phyloP scores from a whole-genome alignment of 371 early-diverging fungal genomes.

The Mucor plumbeus region DNA sequence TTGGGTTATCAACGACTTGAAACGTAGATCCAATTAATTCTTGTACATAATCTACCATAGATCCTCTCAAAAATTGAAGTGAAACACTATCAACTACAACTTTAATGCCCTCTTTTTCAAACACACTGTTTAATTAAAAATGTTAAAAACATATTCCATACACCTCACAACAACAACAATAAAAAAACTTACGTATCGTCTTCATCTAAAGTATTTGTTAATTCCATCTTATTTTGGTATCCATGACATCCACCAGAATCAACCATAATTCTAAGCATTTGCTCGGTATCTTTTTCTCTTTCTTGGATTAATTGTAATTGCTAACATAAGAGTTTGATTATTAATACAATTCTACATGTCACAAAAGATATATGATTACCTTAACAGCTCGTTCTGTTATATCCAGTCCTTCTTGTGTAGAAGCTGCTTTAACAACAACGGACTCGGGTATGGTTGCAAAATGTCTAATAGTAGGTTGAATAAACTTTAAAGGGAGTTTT shows the following conservation, averaged over 20 bases:
- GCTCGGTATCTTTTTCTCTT: slow-evolving; percentile 60
- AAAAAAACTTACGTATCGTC: slow-evolving; percentile 71
- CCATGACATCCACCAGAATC: slow-evolving; percentile 98
- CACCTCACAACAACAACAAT: slow-evolving; percentile 6
- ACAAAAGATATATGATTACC: slow-evolving; percentile 25
- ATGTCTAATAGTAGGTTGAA: not conserved
- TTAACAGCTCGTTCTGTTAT: slow-evolving; percentile 50
- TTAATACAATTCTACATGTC: slow-evolving; percentile 6
- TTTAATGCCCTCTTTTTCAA: slow-evolving; percentile 83
- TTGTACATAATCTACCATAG: slow-evolving; percentile 87
- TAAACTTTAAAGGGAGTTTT: not conserved
- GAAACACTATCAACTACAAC: slow-evolving; percentile 85
- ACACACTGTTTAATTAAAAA: slow-evolving; percentile 59
- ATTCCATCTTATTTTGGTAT: slow-evolving; percentile 90
- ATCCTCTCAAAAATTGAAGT: slow-evolving; percentile 85
- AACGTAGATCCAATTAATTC: slow-evolving; percentile 95
- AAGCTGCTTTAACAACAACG: slow-evolving; percentile 31
- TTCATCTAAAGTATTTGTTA: slow-evolving; percentile 71
- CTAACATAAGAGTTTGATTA: slow-evolving; percentile 37
- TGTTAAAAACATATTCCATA: not conserved
- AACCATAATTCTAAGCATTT: slow-evolving; percentile 80
- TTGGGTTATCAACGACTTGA: slow-evolving; percentile 88
- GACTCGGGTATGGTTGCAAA: slow-evolving; percentile 18
- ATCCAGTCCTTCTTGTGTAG: slow-evolving; percentile 38
- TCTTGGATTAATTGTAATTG: slow-evolving; percentile 68